Evolutionary conservation across 495 filamentous ascomycete genomes (phyloP), one percentile per base, ranked within the genome.

Genomic region (Penicillium fimorum): DNA sequence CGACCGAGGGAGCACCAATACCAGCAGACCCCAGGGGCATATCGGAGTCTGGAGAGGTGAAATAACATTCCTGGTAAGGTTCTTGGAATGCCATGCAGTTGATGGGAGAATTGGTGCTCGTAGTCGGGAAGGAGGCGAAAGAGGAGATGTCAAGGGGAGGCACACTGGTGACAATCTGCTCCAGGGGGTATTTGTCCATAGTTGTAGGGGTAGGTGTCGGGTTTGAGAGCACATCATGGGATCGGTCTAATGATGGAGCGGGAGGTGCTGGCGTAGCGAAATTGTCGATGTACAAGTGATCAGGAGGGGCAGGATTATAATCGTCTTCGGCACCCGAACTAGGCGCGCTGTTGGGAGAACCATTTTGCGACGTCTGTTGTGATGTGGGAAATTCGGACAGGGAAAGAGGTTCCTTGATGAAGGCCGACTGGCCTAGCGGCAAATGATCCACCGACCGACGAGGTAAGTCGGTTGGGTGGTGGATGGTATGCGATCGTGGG

Each of bases 381-480:
- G 66, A 67, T 3, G 52, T 33, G 37, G 51, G n/a, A 49, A 53
- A 30, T 64, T 64, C 56, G 59, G 65, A 63, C 18, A 69, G 50
- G 9, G 53, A 43, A 24, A 72, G 64, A 38, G 65, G 56, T 32
- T 77, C 74, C 40, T 70, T 69, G 45, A 71, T 61, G 57, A 79
- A 67, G 48, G 76, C 61, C 62, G 66, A 67, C 66, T 71, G 77
- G 20, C 72, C 69, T 60, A 84, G 66, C 18, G 84, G 79, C 30
- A 88, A 75, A 62, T 84, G 86, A 63, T 91, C 88, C 55, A 84
- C 78, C n/a, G 87, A 90, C 43, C 85, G 81, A 54, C 83, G 84
- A 53, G 84, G 80, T 37, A 84, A 47, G 41, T 80, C 76, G 44
- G 73, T 78, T 45, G 77, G 62, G 79, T 71, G 80, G 71, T 88